Percentiles rank a stretch among this genome's conserved stretches.
These are phyloP conservation scores for Pelargonium citronellum DNA, from an alignment of 441 rosid species.

Conservation along the genomic window DNA sequence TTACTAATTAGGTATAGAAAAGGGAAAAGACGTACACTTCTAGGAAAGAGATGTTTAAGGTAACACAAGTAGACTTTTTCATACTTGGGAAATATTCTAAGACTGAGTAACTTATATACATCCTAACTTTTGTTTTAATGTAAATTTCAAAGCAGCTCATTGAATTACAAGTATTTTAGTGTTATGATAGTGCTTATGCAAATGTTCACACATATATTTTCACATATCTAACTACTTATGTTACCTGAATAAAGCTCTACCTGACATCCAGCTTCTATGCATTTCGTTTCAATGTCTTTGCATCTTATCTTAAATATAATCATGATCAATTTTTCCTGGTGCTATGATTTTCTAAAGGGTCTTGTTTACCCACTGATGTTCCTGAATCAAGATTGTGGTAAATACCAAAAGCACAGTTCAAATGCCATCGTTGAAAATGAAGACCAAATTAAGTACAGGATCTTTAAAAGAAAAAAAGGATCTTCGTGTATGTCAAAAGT, in stretches of 20 bases:
- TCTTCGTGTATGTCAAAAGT: constrained; percentile 51
- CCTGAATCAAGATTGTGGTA: constrained; percentile 32
- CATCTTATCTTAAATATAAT: constrained; percentile 15
- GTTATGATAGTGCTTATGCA: background rate
- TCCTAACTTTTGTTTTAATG: background rate
- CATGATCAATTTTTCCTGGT: constrained; percentile 32
- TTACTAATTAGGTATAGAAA: too few species aligned
- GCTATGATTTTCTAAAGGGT: constrained; percentile 31
- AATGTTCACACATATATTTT: background rate
- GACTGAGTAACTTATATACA: too few species aligned
- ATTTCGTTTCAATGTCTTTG: constrained; percentile 16
- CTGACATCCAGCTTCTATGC: background rate
- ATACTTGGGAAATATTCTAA: too few species aligned
- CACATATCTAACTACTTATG: background rate
- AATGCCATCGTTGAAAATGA: constrained; percentile 73
- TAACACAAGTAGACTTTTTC: too few species aligned
- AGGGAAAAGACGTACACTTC: too few species aligned
- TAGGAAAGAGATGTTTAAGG: too few species aligned
- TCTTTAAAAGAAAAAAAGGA: constrained; percentile 42
- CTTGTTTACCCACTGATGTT: constrained; percentile 36
- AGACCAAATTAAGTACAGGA: constrained; percentile 40
- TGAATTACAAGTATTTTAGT: background rate
- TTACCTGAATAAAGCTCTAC: constrained; percentile 3
- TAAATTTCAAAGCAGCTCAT: background rate
- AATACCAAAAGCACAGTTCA: constrained; percentile 32